Percentiles rank a stretch among this genome's conserved stretches.
These are phyloP conservation scores for Cicer bijugum DNA, from an alignment of 306 rosid species.

Conservation along the genomic window DNA sequence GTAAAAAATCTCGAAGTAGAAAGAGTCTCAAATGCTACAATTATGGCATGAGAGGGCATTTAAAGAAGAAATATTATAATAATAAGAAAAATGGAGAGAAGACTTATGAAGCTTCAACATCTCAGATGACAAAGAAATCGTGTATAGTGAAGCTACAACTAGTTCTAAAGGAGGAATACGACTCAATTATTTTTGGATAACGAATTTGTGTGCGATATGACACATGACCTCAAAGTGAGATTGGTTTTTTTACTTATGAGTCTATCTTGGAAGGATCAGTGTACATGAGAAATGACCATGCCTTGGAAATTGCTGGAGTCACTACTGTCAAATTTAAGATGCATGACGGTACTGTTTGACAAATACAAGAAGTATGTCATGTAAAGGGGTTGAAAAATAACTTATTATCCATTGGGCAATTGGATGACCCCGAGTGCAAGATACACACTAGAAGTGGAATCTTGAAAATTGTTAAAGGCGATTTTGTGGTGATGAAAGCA, in stretches of 20 bases:
- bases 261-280: background rate
- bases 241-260: background rate
- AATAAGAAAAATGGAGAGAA: background rate
- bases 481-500: background rate
- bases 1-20: background rate
- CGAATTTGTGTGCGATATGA: background rate
- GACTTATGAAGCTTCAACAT: background rate
- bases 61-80: background rate
- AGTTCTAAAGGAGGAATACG: background rate
- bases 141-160: background rate
- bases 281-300: background rate
- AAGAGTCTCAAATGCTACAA: background rate
- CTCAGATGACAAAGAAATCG: background rate
- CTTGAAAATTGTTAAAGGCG: background rate
- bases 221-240: background rate
- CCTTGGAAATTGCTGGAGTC: too few species aligned
- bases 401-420: background rate
- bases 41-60: background rate
- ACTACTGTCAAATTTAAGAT: too few species aligned
- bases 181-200: background rate
- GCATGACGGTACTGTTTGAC: too few species aligned
- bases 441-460: background rate
- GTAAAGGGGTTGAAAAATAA: background rate
- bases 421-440: background rate
- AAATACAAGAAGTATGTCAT: too few species aligned